phyloP scores from a whole-genome alignment of 305 asterid genomes.

The Rubia peregrina region DNA sequence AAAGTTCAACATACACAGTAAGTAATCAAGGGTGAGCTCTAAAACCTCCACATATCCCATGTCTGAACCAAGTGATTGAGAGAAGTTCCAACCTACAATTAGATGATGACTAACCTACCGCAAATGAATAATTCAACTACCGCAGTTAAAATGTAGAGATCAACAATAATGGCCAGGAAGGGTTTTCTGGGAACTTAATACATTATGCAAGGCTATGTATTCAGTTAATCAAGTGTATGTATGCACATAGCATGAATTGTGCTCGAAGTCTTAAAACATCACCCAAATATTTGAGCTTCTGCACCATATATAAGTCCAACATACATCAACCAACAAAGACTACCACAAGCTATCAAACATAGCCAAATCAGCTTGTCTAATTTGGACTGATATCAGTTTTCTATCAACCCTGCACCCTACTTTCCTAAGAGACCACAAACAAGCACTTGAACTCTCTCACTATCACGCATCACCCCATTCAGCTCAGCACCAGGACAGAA shows the following conservation, averaged over 20 bases:
- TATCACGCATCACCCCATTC: neutral
- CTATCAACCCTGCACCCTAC: neutral
- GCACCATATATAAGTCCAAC: neutral
- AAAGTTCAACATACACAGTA: neutral
- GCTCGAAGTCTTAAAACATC: neutral
- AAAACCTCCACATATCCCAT: neutral
- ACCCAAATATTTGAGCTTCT: neutral
- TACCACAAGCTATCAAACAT: neutral
- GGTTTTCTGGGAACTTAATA: neutral
- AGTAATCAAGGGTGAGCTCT: neutral
- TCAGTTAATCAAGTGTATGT: neutral
- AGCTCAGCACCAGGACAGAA: neutral
- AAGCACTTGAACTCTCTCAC: neutral
- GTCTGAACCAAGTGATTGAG: neutral
- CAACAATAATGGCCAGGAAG: neutral
- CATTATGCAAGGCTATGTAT: neutral
- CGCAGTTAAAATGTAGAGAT: neutral
- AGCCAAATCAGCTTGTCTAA: neutral
- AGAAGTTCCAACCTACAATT: neutral
- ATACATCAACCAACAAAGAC: neutral
- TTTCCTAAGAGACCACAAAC: neutral
- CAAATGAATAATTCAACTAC: neutral
- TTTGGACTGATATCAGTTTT: neutral
- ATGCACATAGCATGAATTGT: neutral
- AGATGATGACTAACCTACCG: neutral